Evolutionary conservation across 305 asterid genomes (phyloP), one percentile per base, ranked within the genome.

Genomic region (Caryopteris hybrid): DNA sequence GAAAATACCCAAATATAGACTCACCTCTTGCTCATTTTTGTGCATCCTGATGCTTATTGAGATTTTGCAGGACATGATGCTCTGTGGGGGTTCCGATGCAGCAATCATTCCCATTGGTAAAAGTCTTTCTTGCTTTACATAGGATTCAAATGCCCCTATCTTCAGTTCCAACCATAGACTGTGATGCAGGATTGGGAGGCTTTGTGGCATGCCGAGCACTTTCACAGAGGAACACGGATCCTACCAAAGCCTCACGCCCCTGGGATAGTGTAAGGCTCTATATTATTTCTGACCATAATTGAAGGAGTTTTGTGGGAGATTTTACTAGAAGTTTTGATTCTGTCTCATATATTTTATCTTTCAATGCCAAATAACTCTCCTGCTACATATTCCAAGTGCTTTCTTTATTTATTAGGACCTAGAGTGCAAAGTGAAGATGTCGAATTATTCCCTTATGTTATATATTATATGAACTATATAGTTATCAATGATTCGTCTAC

Each of bases 61-160:
- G 68, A 67, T 75, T 68, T 74, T 85, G 73, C 86, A 92, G 98
- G 98, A 92, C 79, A 31, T 92, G 97, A 92, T 92, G 98, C 97
- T 92, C 63, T 88, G 91, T 79, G 98, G 98, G 66, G 98, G 97
- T 46, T 92, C 98, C 38, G 98, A 92, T 83, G 92, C 98, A 57
- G 88, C 76, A 43, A 88, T 92, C 73, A 84, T 84, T 74, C 98
- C 98, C 52, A 84, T 90, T 69, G 98, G 83, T 79, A 76, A 43
- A 41, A 16, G 68, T 58, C 56, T 23, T 71, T 33, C 38, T 53
- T 61, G 29, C 17, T 29, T 57, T 33, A 46, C 59, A 55, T 22
- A 11, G 20, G 55, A 55, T 65, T 69, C 48, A 12, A 61, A 52
- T 25, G 50, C 56, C 46, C 61, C 18, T 27, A 55, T 64, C 61